These are phyloP conservation scores for Exophiala xenobiotica DNA, from an alignment of 2,329 filamentous ascomycete species.

Conservation along the genomic window DNA sequence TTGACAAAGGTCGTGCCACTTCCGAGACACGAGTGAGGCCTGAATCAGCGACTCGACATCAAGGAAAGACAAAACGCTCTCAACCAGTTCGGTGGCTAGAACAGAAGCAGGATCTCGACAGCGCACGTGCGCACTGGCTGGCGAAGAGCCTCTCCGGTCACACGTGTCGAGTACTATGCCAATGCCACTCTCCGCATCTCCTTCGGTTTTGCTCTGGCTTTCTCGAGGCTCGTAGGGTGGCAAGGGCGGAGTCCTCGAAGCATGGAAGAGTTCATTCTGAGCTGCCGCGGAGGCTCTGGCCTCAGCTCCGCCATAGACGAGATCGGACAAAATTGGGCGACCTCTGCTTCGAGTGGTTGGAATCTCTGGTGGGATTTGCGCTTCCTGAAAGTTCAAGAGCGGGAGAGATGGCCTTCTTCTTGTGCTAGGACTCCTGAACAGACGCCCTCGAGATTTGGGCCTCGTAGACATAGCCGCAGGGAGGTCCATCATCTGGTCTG, in stretches of 20 bases:
- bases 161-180: constrained; percentile 42
- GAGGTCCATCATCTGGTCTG: constrained; percentile 26
- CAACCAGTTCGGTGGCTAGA: constrained; percentile 60
- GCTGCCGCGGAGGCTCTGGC: constrained; percentile 50
- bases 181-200: constrained; percentile 51
- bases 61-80: constrained; percentile 59
- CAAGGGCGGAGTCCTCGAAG: constrained; percentile 30
- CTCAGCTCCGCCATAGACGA: constrained; percentile 44
- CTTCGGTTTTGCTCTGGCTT: constrained; percentile 32
- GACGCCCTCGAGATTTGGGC: constrained; percentile 20
- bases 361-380: constrained; percentile 6
- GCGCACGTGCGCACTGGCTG: constrained; percentile 38
- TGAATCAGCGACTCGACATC: constrained; percentile 57
- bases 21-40: constrained; percentile 56
- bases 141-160: constrained; percentile 38
- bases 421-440: constrained; percentile 15
- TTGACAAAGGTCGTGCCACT: constrained; percentile 57
- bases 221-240: constrained; percentile 32
- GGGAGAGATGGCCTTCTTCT: constrained; percentile 29
- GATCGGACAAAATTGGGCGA: constrained; percentile 42
- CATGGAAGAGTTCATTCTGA: constrained; percentile 43
- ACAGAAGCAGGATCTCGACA: constrained; percentile 53
- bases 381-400: constrained; percentile 23
- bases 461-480: constrained; percentile 21
- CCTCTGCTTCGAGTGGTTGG: constrained; percentile 33